Base-by-base conservation (phyloP, 2,329 filamentous ascomycete species). In the Teratosphaeriaceae sp. region DNA sequence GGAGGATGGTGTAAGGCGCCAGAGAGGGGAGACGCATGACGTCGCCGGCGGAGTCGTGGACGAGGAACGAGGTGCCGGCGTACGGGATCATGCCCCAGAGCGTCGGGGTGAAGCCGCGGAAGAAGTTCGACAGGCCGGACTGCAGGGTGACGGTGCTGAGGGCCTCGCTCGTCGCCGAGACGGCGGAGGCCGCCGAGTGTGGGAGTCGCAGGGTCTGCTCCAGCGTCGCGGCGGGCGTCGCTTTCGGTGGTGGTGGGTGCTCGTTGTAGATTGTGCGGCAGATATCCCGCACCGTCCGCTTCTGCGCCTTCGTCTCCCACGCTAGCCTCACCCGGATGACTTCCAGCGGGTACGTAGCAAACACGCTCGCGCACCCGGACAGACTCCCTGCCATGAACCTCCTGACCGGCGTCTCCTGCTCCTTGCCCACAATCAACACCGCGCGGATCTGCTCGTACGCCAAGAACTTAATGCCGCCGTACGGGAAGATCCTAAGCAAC, bases 401-500 rank as follows among this genome's bases (percentile, higher is more conserved):
- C 38, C 92, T 79, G 21, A 84, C 64, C 1, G 84, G 77, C 0
- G 90, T 97, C 63, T 98, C 92, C 45, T 94, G 75, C 5, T 82
- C 71, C 40, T 73, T 78, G 27, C 68, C 71, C 1, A 77, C 78
- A 48, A 98, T 97, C 23, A 97, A 60, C 12, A 82, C 58, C 11
- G 84, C 80, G 46, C 92, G 85, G 51, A 96, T 87, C 66, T 98
- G 92, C 65, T 98, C 92, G 69, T 98, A 98, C 35, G 90, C 89
- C 31, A 98, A 78, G 60, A 98, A 98, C 61, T 98, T 98, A 67
- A 97, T 95, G 35, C 86, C 90, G 13, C 90, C 92, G 64, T 98
- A 98, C 5, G 92, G 92, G 57, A 97, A 98, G 50, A 98, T 94
- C 51, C 92, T 83, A 40, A 97, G 74, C 2, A 98, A 72, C 0